Percentiles rank a stretch among this genome's conserved stretches.
Conservation (phyloP, 345 rosid species). For the Moricandia moricandioides region DNA sequence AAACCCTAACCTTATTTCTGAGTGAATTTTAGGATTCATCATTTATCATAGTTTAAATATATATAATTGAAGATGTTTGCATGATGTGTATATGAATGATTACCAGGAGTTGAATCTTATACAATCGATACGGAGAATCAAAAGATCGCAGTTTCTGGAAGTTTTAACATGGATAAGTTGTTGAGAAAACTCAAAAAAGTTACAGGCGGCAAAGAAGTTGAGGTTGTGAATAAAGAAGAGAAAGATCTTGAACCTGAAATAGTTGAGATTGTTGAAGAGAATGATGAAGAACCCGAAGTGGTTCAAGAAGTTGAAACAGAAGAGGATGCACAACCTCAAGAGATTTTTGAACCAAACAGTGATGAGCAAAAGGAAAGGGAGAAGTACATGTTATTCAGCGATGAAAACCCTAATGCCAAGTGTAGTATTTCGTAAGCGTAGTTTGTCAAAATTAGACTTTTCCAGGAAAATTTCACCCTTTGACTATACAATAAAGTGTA, state of each 20-base stretch:
- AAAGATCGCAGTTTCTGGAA: conserved; percentile 51
- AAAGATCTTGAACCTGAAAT: conserved; percentile 5
- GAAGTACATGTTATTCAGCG: conserved; percentile 47
- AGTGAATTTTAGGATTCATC: too few species aligned
- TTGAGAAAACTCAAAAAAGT: conserved; percentile 55
- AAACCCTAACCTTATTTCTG: too few species aligned
- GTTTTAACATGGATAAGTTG: conserved; percentile 51
- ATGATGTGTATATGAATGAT: conserved; percentile 2
- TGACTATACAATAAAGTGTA: background rate
- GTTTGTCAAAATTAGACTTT: background rate
- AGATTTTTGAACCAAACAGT: conserved; percentile 1
- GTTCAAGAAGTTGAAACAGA: background rate
- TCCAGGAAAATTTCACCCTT: background rate
- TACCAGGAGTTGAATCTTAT: conserved; percentile 58
- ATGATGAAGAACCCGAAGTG: background rate
- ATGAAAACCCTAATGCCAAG: conserved; percentile 65
- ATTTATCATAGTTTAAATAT: background rate
- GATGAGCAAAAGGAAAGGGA: conserved; percentile 30
- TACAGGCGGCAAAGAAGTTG: conserved; percentile 50
- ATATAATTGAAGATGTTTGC: background rate
- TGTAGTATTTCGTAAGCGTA: conserved; percentile 34
- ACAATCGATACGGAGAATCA: conserved; percentile 48
- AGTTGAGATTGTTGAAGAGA: background rate
- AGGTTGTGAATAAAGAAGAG: conserved; percentile 26
- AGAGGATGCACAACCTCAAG: background rate